Evolutionary conservation across 345 rosid species (phyloP), one percentile per base, ranked within the genome.

Genomic region (Pseudoturritis turrita): DNA sequence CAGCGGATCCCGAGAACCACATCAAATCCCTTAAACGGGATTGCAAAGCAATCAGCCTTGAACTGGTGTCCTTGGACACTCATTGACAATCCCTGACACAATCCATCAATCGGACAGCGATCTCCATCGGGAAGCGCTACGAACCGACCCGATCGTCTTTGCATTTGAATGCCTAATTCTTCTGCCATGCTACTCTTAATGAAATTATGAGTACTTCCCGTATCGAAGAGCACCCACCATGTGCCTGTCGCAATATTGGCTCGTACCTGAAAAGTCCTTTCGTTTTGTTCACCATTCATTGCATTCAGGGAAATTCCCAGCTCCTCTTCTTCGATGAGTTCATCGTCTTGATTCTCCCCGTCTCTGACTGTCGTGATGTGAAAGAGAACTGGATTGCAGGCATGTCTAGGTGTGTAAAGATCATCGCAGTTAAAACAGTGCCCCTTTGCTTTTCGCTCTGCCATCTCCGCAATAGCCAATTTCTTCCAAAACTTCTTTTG

Each of bases 331-430:
- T 28, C 37, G 0, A 26, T 7, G 0, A 2, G 21, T 7, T n/a
- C 37, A 0, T 28, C 37, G 6, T 53, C 21, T 0, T n/a, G 21
- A 0, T 8, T 3, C 0, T 53, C 21, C 0, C 12, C 58, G 0
- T n/a, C 37, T 0, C 0, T 2, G 0, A 53, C 1, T 0, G 6
- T 0, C 6, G 0, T 7, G 0, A 28, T 28, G 2, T 26, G 1
- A 1, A 53, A 53, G 3, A 35, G 39, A 35, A 9, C 39, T 9
- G 39, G 39, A 9, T 10, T 35, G 39, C 39, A 9, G 2, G 7
- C 10, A 35, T 35, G 39, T 0, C 12, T 12, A 1, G 39, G 12
- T 1, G 11, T 8, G 12, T 35, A 35, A 1, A 9, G 12, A 2
- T 13, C 18, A 3, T 26, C 35, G 4, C 35, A 52, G 1, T 26